Evolutionary conservation across 805 yeast genomes (phyloP).

Genomic region (Kurtzmaniella cleridarum): DNA sequence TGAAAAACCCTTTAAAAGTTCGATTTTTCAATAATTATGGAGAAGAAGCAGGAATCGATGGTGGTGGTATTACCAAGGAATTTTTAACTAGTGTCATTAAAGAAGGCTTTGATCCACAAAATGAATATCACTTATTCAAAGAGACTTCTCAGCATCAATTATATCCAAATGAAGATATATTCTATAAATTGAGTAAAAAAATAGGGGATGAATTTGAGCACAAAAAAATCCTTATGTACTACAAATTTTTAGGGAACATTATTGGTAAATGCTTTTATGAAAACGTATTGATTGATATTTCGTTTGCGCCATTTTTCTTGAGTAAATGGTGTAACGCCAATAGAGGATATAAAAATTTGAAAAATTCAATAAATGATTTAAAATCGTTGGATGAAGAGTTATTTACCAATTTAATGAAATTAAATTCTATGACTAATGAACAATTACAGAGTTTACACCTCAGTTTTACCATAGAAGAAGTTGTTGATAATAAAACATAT

Average conservation of each 20-base stretch:
- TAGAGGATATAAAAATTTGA: conserved; percentile 24
- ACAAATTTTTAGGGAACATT: conserved; percentile 71
- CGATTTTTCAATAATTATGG: conserved; percentile 61
- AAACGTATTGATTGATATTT: conserved; percentile 70
- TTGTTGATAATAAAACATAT: conserved; percentile 29
- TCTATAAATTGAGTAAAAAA: conserved; percentile 23
- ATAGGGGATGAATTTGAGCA: conserved; percentile 23
- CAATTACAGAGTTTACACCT: conserved; percentile 59
- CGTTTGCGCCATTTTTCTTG: conserved; percentile 82
- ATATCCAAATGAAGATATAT: conserved; percentile 66
- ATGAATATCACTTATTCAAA: conserved; percentile 29
- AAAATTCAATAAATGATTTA: conserved; percentile 74
- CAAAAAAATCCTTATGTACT: conserved; percentile 21
- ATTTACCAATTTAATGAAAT: conserved; percentile 57
- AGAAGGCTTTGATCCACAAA: conserved; percentile 53
- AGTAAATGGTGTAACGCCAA: conserved; percentile 51
- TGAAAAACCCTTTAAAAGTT: conserved; percentile 60
- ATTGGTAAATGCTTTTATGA: conserved; percentile 89
- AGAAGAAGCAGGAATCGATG: conserved; percentile 88
- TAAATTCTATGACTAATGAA: conserved; percentile 48
- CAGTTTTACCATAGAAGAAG: conserved; percentile 59
- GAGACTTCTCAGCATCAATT: conserved; percentile 52
- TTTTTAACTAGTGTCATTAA: conserved; percentile 67
- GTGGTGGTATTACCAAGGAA: conserved; percentile 95
- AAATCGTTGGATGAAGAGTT: conserved; percentile 63